Evolutionary conservation across 2,329 filamentous ascomycete species (phyloP).

Genomic region (Aureobasidium sp.): DNA sequence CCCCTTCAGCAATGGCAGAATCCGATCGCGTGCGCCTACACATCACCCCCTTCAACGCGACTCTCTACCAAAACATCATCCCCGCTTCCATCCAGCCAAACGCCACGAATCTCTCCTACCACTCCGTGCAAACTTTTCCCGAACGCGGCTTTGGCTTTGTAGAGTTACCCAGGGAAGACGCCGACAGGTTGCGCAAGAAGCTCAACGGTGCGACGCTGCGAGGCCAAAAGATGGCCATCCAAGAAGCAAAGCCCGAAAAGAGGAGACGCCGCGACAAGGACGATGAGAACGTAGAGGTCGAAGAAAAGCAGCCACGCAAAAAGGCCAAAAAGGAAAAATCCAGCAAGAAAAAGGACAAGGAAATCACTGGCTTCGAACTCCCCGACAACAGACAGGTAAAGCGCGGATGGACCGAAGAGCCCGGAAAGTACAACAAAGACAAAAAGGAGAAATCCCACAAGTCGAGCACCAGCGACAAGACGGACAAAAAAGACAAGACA

Average conservation of each 20-base stretch:
- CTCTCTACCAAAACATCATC: slow-evolving; percentile 63
- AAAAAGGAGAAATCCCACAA: slow-evolving; percentile 52
- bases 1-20: slow-evolving; percentile 3
- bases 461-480: slow-evolving; percentile 67
- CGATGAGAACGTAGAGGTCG: slow-evolving; percentile 26
- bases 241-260: slow-evolving; percentile 64
- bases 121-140: slow-evolving; percentile 75
- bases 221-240: slow-evolving; percentile 75
- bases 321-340: slow-evolving; percentile 43
- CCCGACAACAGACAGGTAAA: slow-evolving; percentile 70
- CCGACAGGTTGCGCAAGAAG: slow-evolving; percentile 85
- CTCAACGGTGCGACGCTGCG: slow-evolving; percentile 78
- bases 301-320: slow-evolving; percentile 27
- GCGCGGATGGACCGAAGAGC: slow-evolving; percentile 70
- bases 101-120: slow-evolving; percentile 79
- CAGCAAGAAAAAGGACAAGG: slow-evolving; percentile 42
- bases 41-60: slow-evolving; percentile 74
- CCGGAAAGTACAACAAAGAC: slow-evolving; percentile 37
- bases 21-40: slow-evolving; percentile 55
- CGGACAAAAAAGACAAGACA: slow-evolving; percentile 59
- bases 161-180: slow-evolving; percentile 70
- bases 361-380: slow-evolving; percentile 62
- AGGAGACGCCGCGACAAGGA: slow-evolving; percentile 27
- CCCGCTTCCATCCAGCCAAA: slow-evolving; percentile 55
- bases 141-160: slow-evolving; percentile 87